A percentile compares a stretch with the other conserved stretches of the same genome.
Evolutionary conservation across 129 eudicot genomes (phyloP).

Genomic region (Kitagawia praeruptora): DNA sequence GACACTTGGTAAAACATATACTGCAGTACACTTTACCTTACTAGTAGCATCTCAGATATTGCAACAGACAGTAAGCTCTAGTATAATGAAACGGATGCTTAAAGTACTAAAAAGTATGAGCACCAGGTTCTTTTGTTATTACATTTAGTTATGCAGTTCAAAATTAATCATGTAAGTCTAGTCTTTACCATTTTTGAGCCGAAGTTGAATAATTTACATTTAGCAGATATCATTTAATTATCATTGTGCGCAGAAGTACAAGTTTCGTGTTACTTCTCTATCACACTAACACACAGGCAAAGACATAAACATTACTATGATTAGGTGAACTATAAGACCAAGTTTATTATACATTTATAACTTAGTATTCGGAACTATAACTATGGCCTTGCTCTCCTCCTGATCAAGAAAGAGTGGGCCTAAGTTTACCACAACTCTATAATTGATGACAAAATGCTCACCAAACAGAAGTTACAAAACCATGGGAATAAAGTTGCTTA

Average conservation of each 20-base stretch:
- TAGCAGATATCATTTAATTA: background rate
- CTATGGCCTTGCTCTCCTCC: background rate
- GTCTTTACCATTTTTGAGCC: background rate
- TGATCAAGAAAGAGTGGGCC: background rate
- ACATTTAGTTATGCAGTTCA: background rate
- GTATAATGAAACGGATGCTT: background rate
- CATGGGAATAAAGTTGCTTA: conserved; percentile 6
- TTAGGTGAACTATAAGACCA: background rate
- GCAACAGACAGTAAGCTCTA: too few species aligned
- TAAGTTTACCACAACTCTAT: background rate
- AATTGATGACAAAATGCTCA: conserved; percentile 4
- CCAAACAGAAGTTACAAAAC: background rate
- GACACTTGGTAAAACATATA: background rate
- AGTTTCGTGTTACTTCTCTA: background rate
- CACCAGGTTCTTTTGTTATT: background rate
- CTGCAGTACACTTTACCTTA: background rate
- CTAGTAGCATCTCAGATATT: background rate
- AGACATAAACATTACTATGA: background rate
- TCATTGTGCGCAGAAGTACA: background rate
- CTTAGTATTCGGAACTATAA: background rate
- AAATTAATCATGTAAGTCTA: background rate
- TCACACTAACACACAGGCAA: background rate
- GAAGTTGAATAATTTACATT: background rate
- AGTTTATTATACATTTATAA: background rate
- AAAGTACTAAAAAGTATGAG: background rate